These are phyloP conservation scores for Neospermospora avenae DNA, from an alignment of 2,329 filamentous ascomycete species.

Conservation along the genomic window DNA sequence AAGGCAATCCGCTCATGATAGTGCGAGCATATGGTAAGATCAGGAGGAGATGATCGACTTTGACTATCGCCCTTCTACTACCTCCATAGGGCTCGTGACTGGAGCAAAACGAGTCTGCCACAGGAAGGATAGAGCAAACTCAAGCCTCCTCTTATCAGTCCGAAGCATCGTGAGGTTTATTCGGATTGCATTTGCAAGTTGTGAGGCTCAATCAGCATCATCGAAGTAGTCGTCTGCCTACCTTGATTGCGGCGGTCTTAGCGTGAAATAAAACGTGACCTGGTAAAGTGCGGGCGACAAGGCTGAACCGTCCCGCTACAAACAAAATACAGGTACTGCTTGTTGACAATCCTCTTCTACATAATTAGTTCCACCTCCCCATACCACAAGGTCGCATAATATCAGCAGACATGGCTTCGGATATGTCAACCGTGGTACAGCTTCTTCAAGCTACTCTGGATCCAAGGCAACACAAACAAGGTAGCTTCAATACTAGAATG, in stretches of 20 bases:
- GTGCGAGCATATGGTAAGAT: neutral
- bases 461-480: constrained; percentile 83
- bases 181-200: neutral
- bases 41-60: constrained; percentile 1
- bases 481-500: constrained; percentile 45
- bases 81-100: neutral
- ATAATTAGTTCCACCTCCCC: neutral
- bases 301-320: neutral
- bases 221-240: neutral
- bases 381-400: constrained; percentile 4
- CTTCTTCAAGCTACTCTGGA: constrained; percentile 90
- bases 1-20: neutral
- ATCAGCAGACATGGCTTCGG: constrained; percentile 51
- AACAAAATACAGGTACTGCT: neutral
- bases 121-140: neutral
- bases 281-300: neutral
- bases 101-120: no score
- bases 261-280: no score
- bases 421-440: constrained; percentile 66
- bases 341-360: neutral
- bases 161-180: neutral
- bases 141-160: no score
- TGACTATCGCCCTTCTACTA: neutral
- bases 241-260: no score
- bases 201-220: neutral